phyloP scores from a whole-genome alignment of 202 grass and related monocot genomes.

The Brachypodium distachyon region DNA sequence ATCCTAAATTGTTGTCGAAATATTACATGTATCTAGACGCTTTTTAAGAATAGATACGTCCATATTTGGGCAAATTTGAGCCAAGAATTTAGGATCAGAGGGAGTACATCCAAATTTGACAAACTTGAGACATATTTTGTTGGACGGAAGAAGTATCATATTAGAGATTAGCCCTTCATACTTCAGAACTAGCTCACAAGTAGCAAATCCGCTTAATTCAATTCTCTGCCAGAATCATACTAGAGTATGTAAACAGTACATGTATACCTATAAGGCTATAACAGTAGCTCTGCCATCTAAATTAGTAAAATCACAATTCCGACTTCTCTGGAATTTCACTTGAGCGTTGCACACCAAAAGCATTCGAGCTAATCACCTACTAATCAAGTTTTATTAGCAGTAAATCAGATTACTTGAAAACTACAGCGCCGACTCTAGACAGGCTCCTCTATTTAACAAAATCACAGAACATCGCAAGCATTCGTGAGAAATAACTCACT shows the following conservation, averaged over 20 bases:
- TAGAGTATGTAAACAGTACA: not conserved
- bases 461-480: not conserved
- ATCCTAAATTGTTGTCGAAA: too few relatives aligned
- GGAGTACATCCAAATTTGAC: too few relatives aligned
- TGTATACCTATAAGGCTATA: not conserved
- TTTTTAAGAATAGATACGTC: too few relatives aligned
- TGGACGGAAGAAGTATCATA: not conserved
- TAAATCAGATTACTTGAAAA: not conserved
- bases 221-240: not conserved
- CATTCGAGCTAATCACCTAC: not conserved
- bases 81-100: too few relatives aligned
- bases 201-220: not conserved
- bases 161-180: not conserved
- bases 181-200: not conserved
- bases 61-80: too few relatives aligned
- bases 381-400: not conserved
- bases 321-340: not conserved
- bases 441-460: not conserved
- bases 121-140: too few relatives aligned
- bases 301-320: not conserved
- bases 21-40: too few relatives aligned
- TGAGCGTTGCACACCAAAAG: not conserved
- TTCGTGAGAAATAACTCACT: conserved; percentile 46
- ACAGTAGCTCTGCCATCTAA: not conserved
- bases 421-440: not conserved